phyloP scores from a whole-genome alignment of 2,329 filamentous ascomycete species.

The Fusarium phyllophilum region DNA sequence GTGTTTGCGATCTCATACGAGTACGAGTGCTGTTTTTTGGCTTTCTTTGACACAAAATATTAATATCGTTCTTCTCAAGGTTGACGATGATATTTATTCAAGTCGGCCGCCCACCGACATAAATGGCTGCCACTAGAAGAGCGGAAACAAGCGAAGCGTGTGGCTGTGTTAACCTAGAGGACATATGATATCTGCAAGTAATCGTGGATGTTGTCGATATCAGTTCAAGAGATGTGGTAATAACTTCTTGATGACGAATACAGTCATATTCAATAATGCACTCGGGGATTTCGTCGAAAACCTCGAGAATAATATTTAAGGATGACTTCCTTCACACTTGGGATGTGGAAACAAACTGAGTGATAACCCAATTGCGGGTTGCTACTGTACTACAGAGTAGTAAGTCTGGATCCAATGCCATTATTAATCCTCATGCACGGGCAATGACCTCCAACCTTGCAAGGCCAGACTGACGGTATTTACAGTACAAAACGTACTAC shows the following conservation, averaged over 20 bases:
- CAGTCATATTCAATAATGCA: not conserved
- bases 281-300: not conserved
- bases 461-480: not conserved
- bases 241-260: not conserved
- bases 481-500: not conserved
- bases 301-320: not conserved
- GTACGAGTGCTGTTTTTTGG: not conserved
- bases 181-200: not conserved
- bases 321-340: not conserved
- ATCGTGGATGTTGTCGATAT: not conserved
- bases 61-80: not conserved
- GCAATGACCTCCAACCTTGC: constrained; percentile 19
- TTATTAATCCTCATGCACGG: constrained; percentile 5
- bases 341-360: not conserved
- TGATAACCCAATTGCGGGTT: not conserved
- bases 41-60: not conserved
- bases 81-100: not conserved
- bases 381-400: not conserved
- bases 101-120: constrained; percentile 17
- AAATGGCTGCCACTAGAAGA: constrained; percentile 8
- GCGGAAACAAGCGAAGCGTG: constrained; percentile 20
- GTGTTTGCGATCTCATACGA: not conserved
- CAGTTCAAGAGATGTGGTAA: not conserved
- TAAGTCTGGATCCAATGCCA: not conserved
- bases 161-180: constrained; percentile 24